A percentile compares a stretch with the other conserved stretches of the same genome.
These are phyloP conservation scores for Malassezia sp. DNA, from an alignment of 1,284 basidiomycete species.

Conservation along the genomic window DNA sequence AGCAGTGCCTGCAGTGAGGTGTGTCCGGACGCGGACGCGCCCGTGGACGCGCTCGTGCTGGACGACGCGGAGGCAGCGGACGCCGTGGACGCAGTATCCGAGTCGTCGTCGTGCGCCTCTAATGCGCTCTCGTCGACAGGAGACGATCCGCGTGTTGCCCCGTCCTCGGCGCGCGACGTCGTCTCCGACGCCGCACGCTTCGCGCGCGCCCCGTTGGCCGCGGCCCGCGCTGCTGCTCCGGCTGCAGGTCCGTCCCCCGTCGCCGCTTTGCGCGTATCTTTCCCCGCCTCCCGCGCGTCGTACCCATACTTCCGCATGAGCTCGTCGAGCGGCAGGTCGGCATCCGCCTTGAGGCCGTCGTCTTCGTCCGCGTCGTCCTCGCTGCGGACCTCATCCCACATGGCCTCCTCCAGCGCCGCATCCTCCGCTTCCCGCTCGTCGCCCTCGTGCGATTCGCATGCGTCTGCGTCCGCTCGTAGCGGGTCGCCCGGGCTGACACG, in stretches of 20 bases:
- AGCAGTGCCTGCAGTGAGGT: not conserved
- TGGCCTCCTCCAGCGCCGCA: conserved; percentile 36
- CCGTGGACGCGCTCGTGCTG: conserved; percentile 15
- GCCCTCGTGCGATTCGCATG: not conserved
- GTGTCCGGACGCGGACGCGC: not conserved
- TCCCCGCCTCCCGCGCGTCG: conserved; percentile 10
- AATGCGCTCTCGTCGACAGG: not conserved
- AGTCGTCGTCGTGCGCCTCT: conserved; percentile 16
- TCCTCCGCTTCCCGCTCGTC: conserved; percentile 2
- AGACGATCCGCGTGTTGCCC: not conserved
- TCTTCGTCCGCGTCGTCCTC: conserved; percentile 51
- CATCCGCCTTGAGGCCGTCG: conserved; percentile 51
- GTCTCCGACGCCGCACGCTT: no score
- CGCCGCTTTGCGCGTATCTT: no score
- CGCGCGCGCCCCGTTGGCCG: no score
- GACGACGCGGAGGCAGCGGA: no score
- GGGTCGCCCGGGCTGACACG: no score
- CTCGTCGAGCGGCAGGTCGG: conserved; percentile 53
- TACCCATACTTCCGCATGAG: conserved; percentile 51
- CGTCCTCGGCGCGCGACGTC: no score
- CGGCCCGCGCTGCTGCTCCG: no score
- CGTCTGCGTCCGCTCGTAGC: not conserved
- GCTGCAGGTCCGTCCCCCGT: no score
- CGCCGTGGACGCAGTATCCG: conserved; percentile 15
- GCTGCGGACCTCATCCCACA: conserved; percentile 41